Percentiles rank a stretch among this genome's conserved stretches.
These are phyloP conservation scores for Chytridiales sp. DNA, from an alignment of 371 early-diverging fungal species.

Conservation along the genomic window DNA sequence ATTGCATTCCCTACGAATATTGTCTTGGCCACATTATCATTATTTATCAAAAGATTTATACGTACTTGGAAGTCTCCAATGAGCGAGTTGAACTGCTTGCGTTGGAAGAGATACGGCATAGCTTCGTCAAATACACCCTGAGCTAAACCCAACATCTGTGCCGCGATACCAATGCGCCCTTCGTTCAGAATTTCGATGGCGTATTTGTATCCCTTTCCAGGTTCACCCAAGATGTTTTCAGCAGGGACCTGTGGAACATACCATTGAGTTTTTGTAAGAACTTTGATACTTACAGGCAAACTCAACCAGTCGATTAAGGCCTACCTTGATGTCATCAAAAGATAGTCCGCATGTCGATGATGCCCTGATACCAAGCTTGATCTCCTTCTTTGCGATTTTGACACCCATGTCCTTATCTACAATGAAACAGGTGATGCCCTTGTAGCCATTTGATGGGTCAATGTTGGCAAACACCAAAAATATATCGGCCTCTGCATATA, in stretches of 20 bases:
- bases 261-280: no score
- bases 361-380: slow-evolving; percentile 95
- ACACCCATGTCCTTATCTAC: slow-evolving; percentile 96
- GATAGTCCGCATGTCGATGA: slow-evolving; percentile 92
- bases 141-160: slow-evolving; percentile 96
- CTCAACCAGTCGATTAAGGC: no score
- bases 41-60: background rate
- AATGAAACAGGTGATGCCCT: slow-evolving; percentile 97
- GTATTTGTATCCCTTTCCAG: slow-evolving; percentile 95
- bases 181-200: slow-evolving; percentile 98
- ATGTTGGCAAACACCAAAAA: slow-evolving; percentile 98
- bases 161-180: slow-evolving; percentile 97
- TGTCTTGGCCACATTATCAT: slow-evolving; percentile 3
- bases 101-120: slow-evolving; percentile 90
- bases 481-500: slow-evolving; percentile 93
- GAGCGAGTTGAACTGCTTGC: slow-evolving; percentile 87
- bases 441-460: slow-evolving; percentile 92
- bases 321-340: slow-evolving; percentile 82
- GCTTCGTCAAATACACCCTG: slow-evolving; percentile 92
- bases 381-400: slow-evolving; percentile 93
- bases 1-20: slow-evolving; percentile 77
- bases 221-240: slow-evolving; percentile 85
- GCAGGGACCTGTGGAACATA: slow-evolving; percentile 81
- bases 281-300: background rate
- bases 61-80: slow-evolving; percentile 88